phyloP scores from a whole-genome alignment of 306 rosid genomes.

The Trifolium pratense region DNA sequence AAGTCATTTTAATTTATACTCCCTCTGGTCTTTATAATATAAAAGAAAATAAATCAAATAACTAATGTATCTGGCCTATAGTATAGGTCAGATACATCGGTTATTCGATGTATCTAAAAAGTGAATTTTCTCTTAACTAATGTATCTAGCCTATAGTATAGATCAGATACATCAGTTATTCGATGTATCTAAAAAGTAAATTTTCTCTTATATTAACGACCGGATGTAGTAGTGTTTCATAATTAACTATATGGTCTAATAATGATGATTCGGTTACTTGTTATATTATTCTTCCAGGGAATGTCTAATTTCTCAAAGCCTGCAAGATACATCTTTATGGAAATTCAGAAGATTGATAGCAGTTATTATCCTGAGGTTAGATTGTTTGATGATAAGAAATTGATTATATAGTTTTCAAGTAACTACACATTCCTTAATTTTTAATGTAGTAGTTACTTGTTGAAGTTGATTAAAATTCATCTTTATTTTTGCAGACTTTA shows the following conservation, averaged over 20 bases:
- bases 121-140: too few relatives aligned
- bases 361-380: slow-evolving; percentile 90
- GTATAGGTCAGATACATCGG: too few relatives aligned
- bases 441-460: not conserved
- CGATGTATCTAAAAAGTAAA: too few relatives aligned
- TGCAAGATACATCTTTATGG: slow-evolving; percentile 74
- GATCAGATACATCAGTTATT: too few relatives aligned
- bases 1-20: not conserved
- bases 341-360: slow-evolving; percentile 90
- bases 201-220: too few relatives aligned
- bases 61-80: too few relatives aligned
- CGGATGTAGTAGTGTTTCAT: slow-evolving; percentile 8
- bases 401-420: slow-evolving; percentile 6
- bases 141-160: too few relatives aligned
- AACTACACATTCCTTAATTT: not conserved
- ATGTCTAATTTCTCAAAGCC: slow-evolving; percentile 92
- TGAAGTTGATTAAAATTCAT: not conserved
- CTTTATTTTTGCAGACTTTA: slow-evolving; percentile 64
- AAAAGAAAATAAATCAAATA: too few relatives aligned
- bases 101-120: too few relatives aligned
- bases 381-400: not conserved
- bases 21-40: too few relatives aligned
- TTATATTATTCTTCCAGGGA: too few relatives aligned
- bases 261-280: too few relatives aligned
- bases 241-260: slow-evolving; percentile 2